phyloP scores from a whole-genome alignment of 1,284 basidiomycete genomes.

The Polyporus tsugae region DNA sequence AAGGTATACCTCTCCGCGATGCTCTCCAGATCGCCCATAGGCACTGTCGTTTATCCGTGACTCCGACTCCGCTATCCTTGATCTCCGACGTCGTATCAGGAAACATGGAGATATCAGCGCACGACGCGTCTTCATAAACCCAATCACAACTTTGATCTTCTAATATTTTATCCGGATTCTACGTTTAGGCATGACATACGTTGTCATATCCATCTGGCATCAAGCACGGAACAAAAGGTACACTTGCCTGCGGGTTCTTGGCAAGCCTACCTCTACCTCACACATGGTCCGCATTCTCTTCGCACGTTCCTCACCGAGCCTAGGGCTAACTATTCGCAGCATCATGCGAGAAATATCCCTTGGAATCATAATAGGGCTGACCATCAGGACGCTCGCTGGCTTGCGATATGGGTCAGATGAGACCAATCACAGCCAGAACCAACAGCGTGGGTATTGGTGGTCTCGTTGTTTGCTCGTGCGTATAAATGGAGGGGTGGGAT shows the following conservation, averaged over 20 bases:
- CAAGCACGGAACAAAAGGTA: background rate
- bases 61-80: background rate
- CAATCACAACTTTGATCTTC: background rate
- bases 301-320: background rate
- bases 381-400: background rate
- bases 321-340: background rate
- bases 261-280: background rate
- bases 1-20: too few relatives aligned
- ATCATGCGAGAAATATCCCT: background rate
- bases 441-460: background rate
- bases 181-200: background rate
- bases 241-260: background rate
- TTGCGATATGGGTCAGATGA: background rate
- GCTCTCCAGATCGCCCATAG: too few relatives aligned
- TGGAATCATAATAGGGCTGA: background rate
- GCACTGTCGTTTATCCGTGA: background rate
- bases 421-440: background rate
- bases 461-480: background rate
- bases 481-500: background rate
- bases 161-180: background rate
- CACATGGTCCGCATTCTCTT: background rate
- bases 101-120: background rate
- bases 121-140: background rate
- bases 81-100: background rate
- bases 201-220: background rate